Percentiles rank a stretch among this genome's conserved stretches.
Evolutionary conservation across 176 grass and related monocot genomes (phyloP).

Genomic region (barley (Hordeum vulgare)): DNA sequence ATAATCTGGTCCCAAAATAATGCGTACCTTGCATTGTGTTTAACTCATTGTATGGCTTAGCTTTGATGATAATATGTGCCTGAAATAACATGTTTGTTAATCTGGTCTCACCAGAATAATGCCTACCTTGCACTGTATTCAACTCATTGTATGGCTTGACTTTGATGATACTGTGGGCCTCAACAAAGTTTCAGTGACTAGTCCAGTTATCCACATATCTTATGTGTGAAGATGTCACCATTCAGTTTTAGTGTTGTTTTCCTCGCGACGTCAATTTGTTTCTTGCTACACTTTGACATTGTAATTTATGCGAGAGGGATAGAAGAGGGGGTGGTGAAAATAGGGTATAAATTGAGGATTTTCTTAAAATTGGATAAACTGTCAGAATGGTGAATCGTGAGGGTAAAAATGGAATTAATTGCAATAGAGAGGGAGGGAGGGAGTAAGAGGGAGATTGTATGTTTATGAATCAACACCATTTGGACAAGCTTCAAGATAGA

Average conservation of each 20-base stretch:
- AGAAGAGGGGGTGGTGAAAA: conserved; percentile 50
- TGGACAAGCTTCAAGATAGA: too few species aligned
- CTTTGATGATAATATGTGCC: background rate
- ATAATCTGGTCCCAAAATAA: background rate
- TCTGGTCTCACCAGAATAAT: too few species aligned
- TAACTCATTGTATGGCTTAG: background rate
- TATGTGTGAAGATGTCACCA: background rate
- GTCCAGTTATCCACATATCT: background rate
- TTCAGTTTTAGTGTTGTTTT: background rate
- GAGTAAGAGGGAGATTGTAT: too few species aligned
- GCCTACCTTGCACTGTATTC: background rate
- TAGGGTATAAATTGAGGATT: too few species aligned
- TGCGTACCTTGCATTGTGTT: background rate
- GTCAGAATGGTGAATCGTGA: too few species aligned
- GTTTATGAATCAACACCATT: too few species aligned
- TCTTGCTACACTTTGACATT: background rate
- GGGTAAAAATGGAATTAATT: too few species aligned
- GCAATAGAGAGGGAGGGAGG: too few species aligned
- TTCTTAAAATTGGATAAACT: too few species aligned
- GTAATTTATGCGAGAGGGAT: conserved; percentile 13
- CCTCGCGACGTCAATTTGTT: background rate
- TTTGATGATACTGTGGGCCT: background rate
- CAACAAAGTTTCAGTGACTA: conserved; percentile 1
- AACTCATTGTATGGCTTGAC: background rate
- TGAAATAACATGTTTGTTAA: background rate